Evolutionary conservation across 768 basidiomycete genomes (phyloP), one percentile per base, ranked within the genome.

Genomic region (Tulasnella sp.): DNA sequence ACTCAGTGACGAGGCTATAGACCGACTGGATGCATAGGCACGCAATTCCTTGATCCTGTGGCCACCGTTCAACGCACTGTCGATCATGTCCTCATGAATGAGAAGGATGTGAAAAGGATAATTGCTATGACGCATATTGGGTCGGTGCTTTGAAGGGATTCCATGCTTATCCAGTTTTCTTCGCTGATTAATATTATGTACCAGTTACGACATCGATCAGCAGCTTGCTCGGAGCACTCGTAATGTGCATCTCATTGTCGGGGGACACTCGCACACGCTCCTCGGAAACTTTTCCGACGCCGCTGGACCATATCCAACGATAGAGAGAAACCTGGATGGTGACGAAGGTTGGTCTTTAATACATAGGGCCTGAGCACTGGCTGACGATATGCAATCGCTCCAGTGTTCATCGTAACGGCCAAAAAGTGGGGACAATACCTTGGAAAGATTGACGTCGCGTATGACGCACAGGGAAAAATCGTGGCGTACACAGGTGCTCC

Each of bases 341-440:
- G 75, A 78, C 19, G 75, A 75, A 46, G 75, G 50, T 59, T n/a
- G 21, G 30, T 42, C 19, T 15, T 12, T 15, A 2, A 55, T 41
- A 41, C 22, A n/a, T 59, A 5, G 7, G 34, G 15, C 5, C 15
- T 7, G 34, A n/a, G 2, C 22, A 0, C 34, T 38, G 34, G 34
- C 7, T 38, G 34, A 38, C 15, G 15, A 7, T 38, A n/a, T n/a
- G 30, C 17, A 29, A 19, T 9, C 22, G 31, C 41, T 49, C 8
- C 24, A 61, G 60, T 78, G 17, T 74, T 73, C 60, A 70, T 78
- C n/a, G 73, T 77, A 50, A 76, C 75, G 0, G 70, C 74, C 56
- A 75, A 70, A 61, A 70, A 74, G 49, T 78, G 75, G 73, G 76
- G 74, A 42, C 73, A 77, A 60, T 74, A 75, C 62, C 68, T 78